These are phyloP conservation scores for Beauveria pseudobassiana DNA, from an alignment of 2,329 filamentous ascomycete species.

Conservation along the genomic window DNA sequence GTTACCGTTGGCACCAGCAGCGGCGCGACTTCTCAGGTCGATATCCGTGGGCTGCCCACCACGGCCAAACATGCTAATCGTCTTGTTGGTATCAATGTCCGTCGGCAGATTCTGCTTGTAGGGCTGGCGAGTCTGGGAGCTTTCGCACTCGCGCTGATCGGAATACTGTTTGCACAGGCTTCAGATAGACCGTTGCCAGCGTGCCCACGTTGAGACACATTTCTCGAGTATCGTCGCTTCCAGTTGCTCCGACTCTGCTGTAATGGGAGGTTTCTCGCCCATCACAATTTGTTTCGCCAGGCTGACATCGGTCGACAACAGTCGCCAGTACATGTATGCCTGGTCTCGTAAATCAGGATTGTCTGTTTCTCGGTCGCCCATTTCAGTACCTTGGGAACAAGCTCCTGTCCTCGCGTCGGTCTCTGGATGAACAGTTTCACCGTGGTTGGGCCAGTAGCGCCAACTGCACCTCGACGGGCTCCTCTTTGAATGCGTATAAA, in stretches of 20 bases:
- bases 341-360: constrained; percentile 93
- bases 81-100: constrained; percentile 48
- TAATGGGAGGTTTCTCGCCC: constrained; percentile 95
- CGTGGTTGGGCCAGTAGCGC: constrained; percentile 88
- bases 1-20: constrained; percentile 29
- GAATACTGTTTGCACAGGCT: constrained; percentile 96
- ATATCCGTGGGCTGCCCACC: constrained; percentile 45
- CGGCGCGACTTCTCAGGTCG: constrained; percentile 33
- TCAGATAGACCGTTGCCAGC: constrained; percentile 92
- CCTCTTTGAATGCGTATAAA: constrained; percentile 85
- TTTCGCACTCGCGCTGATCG: constrained; percentile 74
- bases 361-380: constrained; percentile 99
- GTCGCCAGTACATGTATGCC: constrained; percentile 99
- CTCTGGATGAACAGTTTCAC: constrained; percentile 98
- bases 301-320: constrained; percentile 85
- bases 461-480: constrained; percentile 91
- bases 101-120: constrained; percentile 64
- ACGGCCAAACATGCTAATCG: constrained; percentile 49
- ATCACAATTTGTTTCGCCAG: constrained; percentile 85
- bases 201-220: constrained; percentile 97
- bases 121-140: constrained; percentile 73
- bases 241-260: constrained; percentile 89
- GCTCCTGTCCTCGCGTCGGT: constrained; percentile 85
- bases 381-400: constrained; percentile 91
- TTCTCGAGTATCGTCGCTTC: constrained; percentile 85